Evolutionary conservation across 108 stramenopile genomes (phyloP).

Genomic region (Skeletonema tropicum): DNA sequence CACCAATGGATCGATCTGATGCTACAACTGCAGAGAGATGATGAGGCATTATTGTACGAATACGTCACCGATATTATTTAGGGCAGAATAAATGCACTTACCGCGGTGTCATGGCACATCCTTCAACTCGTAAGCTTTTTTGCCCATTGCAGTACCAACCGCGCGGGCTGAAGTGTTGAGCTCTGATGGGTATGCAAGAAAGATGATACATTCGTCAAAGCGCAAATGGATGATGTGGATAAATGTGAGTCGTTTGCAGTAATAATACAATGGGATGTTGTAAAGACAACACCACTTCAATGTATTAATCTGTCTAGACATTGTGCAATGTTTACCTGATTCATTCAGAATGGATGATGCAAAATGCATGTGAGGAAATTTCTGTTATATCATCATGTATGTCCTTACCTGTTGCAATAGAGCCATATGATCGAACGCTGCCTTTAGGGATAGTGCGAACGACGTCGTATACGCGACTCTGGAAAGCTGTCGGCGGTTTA

Average conservation of each 20-base stretch:
- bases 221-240: not conserved
- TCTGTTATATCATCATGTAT: no score
- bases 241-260: not conserved
- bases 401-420: slow-evolving; percentile 24
- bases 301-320: no score
- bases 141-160: slow-evolving; percentile 47
- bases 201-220: not conserved
- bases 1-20: slow-evolving; percentile 47
- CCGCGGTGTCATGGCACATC: slow-evolving; percentile 49
- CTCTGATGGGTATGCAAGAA: not conserved
- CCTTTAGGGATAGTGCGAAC: slow-evolving; percentile 43
- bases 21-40: slow-evolving; percentile 33
- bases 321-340: no score
- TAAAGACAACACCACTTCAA: no score
- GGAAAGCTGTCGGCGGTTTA: slow-evolving; percentile 26
- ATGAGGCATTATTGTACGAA: not conserved
- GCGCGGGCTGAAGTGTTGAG: slow-evolving; percentile 46
- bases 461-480: slow-evolving; percentile 37
- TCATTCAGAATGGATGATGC: not conserved
- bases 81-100: not conserved
- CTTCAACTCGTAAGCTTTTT: slow-evolving; percentile 22
- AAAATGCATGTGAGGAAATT: slow-evolving; percentile 1
- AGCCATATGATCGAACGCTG: slow-evolving; percentile 31
- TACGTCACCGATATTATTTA: not conserved
- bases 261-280: no score